Base-by-base conservation (phyloP, 768 basidiomycete genomes). In the Lactarius evosmus region DNA sequence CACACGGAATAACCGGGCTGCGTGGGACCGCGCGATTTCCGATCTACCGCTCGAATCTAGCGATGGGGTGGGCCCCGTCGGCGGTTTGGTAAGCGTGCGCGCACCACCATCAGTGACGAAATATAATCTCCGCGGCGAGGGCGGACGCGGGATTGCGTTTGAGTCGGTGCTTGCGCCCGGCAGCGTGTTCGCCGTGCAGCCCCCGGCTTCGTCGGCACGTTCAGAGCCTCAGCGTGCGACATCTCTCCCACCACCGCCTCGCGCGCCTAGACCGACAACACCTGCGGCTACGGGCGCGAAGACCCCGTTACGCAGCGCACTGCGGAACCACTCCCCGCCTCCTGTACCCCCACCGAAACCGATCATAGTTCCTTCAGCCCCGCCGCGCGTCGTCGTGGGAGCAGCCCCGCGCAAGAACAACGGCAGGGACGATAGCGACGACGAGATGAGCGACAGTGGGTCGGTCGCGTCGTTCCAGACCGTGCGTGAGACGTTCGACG, bases 391-490 rank as follows among this genome's bases (percentile, higher is more conserved):
- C 29, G 27, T 58, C 25, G 53, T 56, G 3, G 46, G 27, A 22
- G 55, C 61, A 7, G 40, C 61, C 30, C 29, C 44, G 29, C 60
- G 41, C 29, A 17, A 11, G 12, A 17, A 0, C n/a, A 50, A 63
- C n/a, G 34, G 56, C 8, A 33, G 7, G 51, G 16, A 41, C 19
- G 7, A 14, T 32, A 30, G 49, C 7, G 53, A 58, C 1, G 50
- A 49, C 25, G 74, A 70, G 7, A 73, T 71, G 29, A 78, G 76
- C 50, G 82, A 82, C 66, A 76, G 69, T 11, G 78, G 77, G 3
- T 85, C 84, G 7, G 76, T 83, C 4, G 85, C 83, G 25, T 86
- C 86, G 51, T 89, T 87, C 65, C 87, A 83, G 69, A 89, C 89
- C 0, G 87, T 80, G 5, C 78, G 79, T 52, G 89, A 89, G 70